A percentile compares a stretch with the other conserved stretches of the same genome.
Conservation (phyloP, 352 stramenopile species). For the Phytophthora multivora region DNA sequence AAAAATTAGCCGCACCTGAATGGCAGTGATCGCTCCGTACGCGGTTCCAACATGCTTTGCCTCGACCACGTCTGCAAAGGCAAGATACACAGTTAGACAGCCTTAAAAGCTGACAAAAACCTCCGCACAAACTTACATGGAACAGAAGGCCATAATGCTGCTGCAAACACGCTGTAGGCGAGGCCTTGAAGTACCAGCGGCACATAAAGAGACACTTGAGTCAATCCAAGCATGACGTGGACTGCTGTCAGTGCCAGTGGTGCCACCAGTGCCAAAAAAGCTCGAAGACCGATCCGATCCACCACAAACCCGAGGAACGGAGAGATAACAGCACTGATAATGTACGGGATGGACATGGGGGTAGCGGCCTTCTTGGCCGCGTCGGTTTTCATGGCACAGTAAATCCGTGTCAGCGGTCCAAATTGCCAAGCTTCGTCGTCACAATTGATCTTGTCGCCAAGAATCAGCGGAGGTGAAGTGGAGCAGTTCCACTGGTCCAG, state of each 20-base stretch:
- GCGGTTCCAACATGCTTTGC: constrained; percentile 89
- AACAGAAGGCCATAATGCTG: constrained; percentile 92
- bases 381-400: constrained; percentile 65
- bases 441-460: constrained; percentile 78
- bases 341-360: constrained; percentile 93
- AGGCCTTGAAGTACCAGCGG: constrained; percentile 91
- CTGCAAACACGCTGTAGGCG: constrained; percentile 92
- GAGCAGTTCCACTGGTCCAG: constrained; percentile 67
- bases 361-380: constrained; percentile 75
- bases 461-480: constrained; percentile 60
- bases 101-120: not conserved
- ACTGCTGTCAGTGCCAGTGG: constrained; percentile 80
- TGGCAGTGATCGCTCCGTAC: constrained; percentile 94
- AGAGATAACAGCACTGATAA: constrained; percentile 89
- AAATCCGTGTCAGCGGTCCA: constrained; percentile 57
- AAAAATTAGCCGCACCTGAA: constrained; percentile 60
- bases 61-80: constrained; percentile 78
- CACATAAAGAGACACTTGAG: constrained; percentile 72
- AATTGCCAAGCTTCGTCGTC: constrained; percentile 74
- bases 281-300: constrained; percentile 88
- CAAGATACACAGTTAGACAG: constrained; percentile 1
- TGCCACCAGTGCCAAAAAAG: constrained; percentile 80
- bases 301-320: constrained; percentile 91
- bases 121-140: constrained; percentile 43
- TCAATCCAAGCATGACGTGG: constrained; percentile 87